Evolutionary conservation across 192 early-diverging fungal species (phyloP).

Genomic region (Phlyctochytrium arcticum): DNA sequence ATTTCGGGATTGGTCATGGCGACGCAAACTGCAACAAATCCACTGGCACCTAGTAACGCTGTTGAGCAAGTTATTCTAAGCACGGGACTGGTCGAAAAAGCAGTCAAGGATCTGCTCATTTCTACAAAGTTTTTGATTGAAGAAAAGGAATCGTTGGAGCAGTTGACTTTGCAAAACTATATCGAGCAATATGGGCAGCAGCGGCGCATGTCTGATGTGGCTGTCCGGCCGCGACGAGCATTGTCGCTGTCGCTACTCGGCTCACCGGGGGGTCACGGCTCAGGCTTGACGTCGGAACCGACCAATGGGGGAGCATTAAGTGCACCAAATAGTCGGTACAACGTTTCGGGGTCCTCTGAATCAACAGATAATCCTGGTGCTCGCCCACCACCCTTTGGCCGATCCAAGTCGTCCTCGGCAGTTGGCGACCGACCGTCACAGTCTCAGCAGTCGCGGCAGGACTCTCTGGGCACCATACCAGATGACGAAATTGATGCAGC

Average conservation of each 20-base stretch:
- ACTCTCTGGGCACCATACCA: neutral
- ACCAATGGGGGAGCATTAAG: too few relatives aligned
- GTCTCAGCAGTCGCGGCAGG: neutral
- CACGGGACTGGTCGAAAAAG: constrained; percentile 51
- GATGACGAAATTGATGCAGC: neutral
- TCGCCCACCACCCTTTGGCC: neutral
- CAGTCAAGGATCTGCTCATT: constrained; percentile 51
- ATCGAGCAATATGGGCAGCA: constrained; percentile 26
- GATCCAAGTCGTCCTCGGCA: constrained; percentile 16
- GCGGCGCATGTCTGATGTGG: constrained; percentile 2
- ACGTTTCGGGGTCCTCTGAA: too few relatives aligned
- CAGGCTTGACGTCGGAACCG: neutral
- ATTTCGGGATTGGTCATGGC: constrained; percentile 60
- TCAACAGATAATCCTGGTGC: neutral
- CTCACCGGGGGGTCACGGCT: neutral
- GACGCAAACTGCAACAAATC: constrained; percentile 50
- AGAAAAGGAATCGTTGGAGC: constrained; percentile 55
- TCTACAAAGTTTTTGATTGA: constrained; percentile 54
- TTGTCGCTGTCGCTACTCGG: constrained; percentile 16
- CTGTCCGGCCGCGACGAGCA: constrained; percentile 9
- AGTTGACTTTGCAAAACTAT: constrained; percentile 28
- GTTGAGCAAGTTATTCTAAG: constrained; percentile 50
- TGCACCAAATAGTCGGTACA: neutral
- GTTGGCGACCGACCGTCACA: neutral
- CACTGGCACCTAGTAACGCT: constrained; percentile 48